phyloP scores from a whole-genome alignment of 1,284 basidiomycete genomes.

The Trametes sp. region DNA sequence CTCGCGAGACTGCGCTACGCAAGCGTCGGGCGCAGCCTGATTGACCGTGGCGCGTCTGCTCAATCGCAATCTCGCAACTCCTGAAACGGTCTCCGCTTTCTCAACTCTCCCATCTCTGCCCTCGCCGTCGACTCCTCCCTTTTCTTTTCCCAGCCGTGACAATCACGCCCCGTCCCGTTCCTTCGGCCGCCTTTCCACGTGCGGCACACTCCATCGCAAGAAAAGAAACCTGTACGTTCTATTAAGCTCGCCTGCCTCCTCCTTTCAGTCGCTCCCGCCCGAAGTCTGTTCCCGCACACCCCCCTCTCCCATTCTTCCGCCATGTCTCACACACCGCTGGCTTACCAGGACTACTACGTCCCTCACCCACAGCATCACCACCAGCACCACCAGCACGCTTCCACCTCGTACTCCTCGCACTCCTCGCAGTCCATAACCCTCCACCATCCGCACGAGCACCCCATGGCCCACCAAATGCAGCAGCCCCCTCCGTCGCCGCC shows the following conservation, averaged over 20 bases:
- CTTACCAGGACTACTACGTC: slow-evolving; percentile 50
- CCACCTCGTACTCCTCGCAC: slow-evolving; percentile 40
- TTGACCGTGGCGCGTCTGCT: slow-evolving; percentile 29
- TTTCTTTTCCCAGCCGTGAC: slow-evolving; percentile 20
- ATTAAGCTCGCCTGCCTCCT: slow-evolving; percentile 33
- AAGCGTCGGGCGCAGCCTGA: slow-evolving; percentile 19
- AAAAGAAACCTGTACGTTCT: slow-evolving; percentile 26
- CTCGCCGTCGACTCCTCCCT: slow-evolving; percentile 13
- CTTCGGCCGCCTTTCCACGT: slow-evolving; percentile 27
- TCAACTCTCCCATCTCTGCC: slow-evolving; percentile 30
- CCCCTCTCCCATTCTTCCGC: slow-evolving; percentile 22
- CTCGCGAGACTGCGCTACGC: slow-evolving; percentile 13
- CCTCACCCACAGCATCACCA: slow-evolving; percentile 32
- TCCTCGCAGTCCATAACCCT: slow-evolving; percentile 40
- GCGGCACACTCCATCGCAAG: slow-evolving; percentile 16
- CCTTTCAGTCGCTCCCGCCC: slow-evolving; percentile 28
- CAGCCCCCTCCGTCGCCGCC: slow-evolving; percentile 65
- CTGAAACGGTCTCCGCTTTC: slow-evolving; percentile 24
- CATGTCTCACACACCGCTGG: slow-evolving; percentile 41
- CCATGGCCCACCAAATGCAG: slow-evolving; percentile 43
- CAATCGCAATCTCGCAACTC: slow-evolving; percentile 26
- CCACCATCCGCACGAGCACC: slow-evolving; percentile 38
- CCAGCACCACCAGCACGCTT: slow-evolving; percentile 20
- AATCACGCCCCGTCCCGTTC: slow-evolving; percentile 24
- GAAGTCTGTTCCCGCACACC: slow-evolving; percentile 30